Percentiles rank a stretch among this genome's conserved stretches.
Evolutionary conservation across 768 basidiomycete species (phyloP).

Genomic region (Boletus edulis): DNA sequence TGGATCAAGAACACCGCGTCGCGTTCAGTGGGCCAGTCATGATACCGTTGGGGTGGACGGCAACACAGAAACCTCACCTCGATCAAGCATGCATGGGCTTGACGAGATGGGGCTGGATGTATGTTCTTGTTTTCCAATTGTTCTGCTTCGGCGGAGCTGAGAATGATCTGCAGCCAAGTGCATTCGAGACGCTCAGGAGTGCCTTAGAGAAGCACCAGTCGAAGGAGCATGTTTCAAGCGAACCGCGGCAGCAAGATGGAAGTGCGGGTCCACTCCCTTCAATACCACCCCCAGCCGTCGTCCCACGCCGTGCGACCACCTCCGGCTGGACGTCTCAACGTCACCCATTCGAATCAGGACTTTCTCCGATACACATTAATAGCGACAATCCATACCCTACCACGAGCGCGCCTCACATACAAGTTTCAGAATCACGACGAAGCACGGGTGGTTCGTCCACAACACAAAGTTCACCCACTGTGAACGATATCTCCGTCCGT

Average conservation of each 20-base stretch:
- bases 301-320: constrained; percentile 9
- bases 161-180: constrained; percentile 36
- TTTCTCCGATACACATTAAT: not conserved
- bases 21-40: constrained; percentile 49
- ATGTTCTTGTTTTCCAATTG: constrained; percentile 18
- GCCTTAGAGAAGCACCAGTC: constrained; percentile 53
- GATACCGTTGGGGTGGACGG: constrained; percentile 16
- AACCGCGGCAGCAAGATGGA: not conserved
- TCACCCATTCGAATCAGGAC: constrained; percentile 1
- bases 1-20: constrained; percentile 47
- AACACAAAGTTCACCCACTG: constrained; percentile 9
- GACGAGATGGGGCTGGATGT: constrained; percentile 58
- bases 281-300: constrained; percentile 1
- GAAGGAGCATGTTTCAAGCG: constrained; percentile 3
- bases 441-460: constrained; percentile 1
- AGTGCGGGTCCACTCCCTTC: constrained; percentile 5
- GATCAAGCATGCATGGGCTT: constrained; percentile 36
- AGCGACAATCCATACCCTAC: constrained; percentile 22
- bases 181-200: constrained; percentile 47
- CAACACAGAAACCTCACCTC: constrained; percentile 4
- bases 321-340: not conserved
- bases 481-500: not conserved
- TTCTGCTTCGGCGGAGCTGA: not conserved
- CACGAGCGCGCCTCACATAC: not conserved
- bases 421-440: constrained; percentile 3